These are phyloP conservation scores for Acacia crassicarpa DNA, from an alignment of 306 rosid species.

Conservation along the genomic window DNA sequence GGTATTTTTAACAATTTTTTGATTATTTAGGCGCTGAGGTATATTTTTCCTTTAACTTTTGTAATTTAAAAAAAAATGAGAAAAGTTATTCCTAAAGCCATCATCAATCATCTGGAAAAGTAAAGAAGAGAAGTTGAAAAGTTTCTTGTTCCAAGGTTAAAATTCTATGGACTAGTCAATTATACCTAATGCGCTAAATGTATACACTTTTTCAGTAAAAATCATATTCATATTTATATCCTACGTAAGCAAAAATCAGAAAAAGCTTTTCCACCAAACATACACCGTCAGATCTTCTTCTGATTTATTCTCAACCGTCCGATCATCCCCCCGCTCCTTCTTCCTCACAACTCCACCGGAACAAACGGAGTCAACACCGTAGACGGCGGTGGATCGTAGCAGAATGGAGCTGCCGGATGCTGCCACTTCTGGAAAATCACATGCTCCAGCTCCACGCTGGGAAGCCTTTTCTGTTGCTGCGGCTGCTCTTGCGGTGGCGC, in stretches of 20 bases:
- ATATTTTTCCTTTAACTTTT: no score
- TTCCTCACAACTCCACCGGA: constrained; percentile 35
- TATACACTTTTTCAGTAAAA: not conserved
- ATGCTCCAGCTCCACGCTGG: constrained; percentile 40
- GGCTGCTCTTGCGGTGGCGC: constrained; percentile 16
- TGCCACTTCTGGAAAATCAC: constrained; percentile 76
- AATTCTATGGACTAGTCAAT: not conserved
- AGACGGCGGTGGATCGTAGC: constrained; percentile 43
- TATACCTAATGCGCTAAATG: not conserved
- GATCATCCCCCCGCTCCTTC: not conserved
- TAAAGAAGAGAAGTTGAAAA: not conserved
- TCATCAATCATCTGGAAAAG: not conserved
- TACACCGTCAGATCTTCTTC: constrained; percentile 29
- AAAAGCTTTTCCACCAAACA: not conserved
- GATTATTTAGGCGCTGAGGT: no score
- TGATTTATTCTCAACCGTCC: not conserved
- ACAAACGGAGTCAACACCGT: constrained; percentile 50
- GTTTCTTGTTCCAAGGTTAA: not conserved
- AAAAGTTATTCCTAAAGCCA: not conserved
- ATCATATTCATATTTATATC: not conserved
- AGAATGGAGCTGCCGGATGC: constrained; percentile 91
- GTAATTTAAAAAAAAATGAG: no score
- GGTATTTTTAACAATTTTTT: no score
- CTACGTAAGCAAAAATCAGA: not conserved
- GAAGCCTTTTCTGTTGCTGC: constrained; percentile 27